Base-by-base conservation (phyloP, 768 basidiomycete species). In the Polyporus arcularius region DNA sequence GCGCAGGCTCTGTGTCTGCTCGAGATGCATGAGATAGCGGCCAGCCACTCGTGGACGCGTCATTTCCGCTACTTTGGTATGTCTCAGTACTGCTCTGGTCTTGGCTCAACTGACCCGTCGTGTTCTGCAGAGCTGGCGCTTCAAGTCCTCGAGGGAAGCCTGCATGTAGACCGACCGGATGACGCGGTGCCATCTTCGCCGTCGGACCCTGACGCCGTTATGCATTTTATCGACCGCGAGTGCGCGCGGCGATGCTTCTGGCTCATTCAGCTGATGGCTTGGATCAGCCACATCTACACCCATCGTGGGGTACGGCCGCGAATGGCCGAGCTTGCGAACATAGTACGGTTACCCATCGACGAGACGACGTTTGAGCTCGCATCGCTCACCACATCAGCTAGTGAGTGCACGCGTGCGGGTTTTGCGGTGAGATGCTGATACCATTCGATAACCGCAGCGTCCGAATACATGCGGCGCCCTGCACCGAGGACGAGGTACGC, bases 171-270 rank as follows among this genome's bases (percentile, higher is more conserved):
- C 68, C 79, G 79, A 64, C 82, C 85, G 41, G 87, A 90, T 61
- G 80, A 82, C 66, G 15, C 54, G 26, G 58, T 53, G 21, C 82
- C 85, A 39, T 79, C 81, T 56, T 77, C 84, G 62, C 82, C 87
- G 41, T 82, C 85, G 49, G 74, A 64, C 48, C 45, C 66, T 54
- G 84, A 84, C 65, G 84, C 85, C 26, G 80, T 86, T 62, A 77
- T 78, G 55, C 82, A 82, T 30, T 66, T 61, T 49, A 84, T 89
- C 64, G 86, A 90, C 67, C 87, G 85, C 61, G 90, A 94, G 76
- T 88, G 88, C 62, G 78, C 86, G n/a, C 86, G 91, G 48, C 85
- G 91, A 57, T 85, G 89, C 59, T 92, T 92, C 73, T 93, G 91
- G 90, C 78, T 90, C 56, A 83, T 90, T 59, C 84, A 86, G 68